Percentiles rank a stretch among this genome's conserved stretches.
These are phyloP conservation scores for Nicotiana rustica DNA, from an alignment of 305 asterid species.

Conservation along the genomic window DNA sequence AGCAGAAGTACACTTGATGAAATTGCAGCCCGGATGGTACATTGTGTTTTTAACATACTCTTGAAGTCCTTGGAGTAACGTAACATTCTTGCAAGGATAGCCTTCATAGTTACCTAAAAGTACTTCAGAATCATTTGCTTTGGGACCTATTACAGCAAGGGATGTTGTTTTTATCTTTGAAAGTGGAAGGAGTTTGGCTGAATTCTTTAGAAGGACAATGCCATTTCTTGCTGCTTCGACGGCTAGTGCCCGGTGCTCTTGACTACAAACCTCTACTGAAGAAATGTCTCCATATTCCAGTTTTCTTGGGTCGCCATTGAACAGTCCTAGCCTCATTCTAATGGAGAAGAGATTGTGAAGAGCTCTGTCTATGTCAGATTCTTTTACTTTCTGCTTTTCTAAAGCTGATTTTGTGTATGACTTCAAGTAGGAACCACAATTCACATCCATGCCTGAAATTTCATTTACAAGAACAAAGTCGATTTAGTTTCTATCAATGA, in stretches of 20 bases:
- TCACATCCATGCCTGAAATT: conserved; percentile 72
- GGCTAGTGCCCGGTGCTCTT: conserved; percentile 60
- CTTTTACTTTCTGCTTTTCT: conserved; percentile 50
- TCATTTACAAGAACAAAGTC: not conserved
- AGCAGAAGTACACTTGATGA: conserved; percentile 56
- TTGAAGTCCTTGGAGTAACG: conserved; percentile 63
- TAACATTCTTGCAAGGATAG: conserved; percentile 56
- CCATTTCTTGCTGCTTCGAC: conserved; percentile 68
- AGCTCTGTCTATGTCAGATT: conserved; percentile 66
- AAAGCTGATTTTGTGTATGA: conserved; percentile 58
- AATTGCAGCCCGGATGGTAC: conserved; percentile 58
- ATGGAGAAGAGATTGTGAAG: conserved; percentile 62
- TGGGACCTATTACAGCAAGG: conserved; percentile 67
- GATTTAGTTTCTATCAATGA: not conserved
- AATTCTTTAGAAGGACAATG: conserved; percentile 72
- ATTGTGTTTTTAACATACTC: conserved; percentile 38
- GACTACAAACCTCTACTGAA: conserved; percentile 54
- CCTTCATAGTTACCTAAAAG: conserved; percentile 73
- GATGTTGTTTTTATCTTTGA: conserved; percentile 49
- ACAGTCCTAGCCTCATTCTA: conserved; percentile 70
- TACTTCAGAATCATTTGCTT: conserved; percentile 47
- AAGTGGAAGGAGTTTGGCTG: conserved; percentile 56
- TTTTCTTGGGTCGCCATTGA: conserved; percentile 60
- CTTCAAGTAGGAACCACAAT: conserved; percentile 61
- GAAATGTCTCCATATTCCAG: conserved; percentile 52